Evolutionary conservation across 495 filamentous ascomycete species (phyloP).

Genomic region (Lophiostoma macrostomum): DNA sequence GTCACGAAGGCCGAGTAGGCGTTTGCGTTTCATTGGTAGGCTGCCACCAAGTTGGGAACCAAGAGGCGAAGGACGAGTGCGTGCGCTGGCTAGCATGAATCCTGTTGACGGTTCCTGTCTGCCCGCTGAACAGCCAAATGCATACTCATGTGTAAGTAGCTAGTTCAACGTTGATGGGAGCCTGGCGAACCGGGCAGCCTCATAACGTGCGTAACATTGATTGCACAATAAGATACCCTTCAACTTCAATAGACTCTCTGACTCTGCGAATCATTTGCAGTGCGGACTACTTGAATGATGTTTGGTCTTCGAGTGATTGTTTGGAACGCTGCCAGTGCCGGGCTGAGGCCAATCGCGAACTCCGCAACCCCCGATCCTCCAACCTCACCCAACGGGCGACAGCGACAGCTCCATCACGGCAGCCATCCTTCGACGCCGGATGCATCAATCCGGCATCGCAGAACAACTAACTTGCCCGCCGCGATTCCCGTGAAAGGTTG

Average conservation of each 20-base stretch:
- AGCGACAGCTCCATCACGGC: neutral
- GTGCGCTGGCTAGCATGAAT: too few relatives aligned
- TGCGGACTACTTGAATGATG: too few relatives aligned
- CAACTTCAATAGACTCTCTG: neutral
- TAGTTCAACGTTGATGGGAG: too few relatives aligned
- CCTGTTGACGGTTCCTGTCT: too few relatives aligned
- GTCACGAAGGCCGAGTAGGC: conserved; percentile 21
- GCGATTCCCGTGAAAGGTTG: neutral
- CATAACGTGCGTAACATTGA: too few relatives aligned
- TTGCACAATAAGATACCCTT: too few relatives aligned
- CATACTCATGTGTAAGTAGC: too few relatives aligned
- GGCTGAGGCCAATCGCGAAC: neutral
- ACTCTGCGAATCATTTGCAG: too few relatives aligned
- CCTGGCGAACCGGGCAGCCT: too few relatives aligned
- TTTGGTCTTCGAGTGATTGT: too few relatives aligned
- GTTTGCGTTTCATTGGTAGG: neutral
- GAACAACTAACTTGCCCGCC: neutral
- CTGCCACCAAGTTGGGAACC: neutral
- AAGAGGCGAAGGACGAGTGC: neutral
- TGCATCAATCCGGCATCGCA: conserved; percentile 5
- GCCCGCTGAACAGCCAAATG: too few relatives aligned
- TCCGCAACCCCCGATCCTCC: conserved; percentile 2
- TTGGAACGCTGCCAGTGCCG: too few relatives aligned
- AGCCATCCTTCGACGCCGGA: neutral
- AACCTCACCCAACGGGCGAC: conserved; percentile 4